phyloP scores from a whole-genome alignment of 1,284 basidiomycete species.

The Trametes sp. region DNA sequence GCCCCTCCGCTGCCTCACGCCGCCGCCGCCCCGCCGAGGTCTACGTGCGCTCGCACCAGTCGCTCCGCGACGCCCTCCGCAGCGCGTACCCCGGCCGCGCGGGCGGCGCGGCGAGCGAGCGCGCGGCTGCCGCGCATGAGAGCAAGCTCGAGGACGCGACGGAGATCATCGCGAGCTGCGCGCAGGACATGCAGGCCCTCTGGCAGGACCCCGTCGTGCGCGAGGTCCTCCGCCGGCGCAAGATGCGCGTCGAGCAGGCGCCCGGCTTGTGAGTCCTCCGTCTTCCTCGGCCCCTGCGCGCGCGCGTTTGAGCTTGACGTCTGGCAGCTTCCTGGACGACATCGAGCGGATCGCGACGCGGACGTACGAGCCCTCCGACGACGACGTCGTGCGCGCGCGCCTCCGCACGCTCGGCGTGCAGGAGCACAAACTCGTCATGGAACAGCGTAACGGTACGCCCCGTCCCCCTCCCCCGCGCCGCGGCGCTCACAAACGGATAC shows the following conservation, averaged over 20 bases:
- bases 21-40: constrained; percentile 35
- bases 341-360: constrained; percentile 66
- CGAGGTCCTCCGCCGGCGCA: constrained; percentile 59
- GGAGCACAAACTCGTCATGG: constrained; percentile 46
- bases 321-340: constrained; percentile 61
- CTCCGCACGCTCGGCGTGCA: constrained; percentile 53
- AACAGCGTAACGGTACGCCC: constrained; percentile 37
- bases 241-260: constrained; percentile 64
- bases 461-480: neutral
- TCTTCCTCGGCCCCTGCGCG: constrained; percentile 27
- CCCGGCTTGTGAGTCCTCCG: constrained; percentile 69
- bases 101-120: constrained; percentile 10
- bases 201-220: constrained; percentile 69
- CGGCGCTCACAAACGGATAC: neutral
- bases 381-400: constrained; percentile 76
- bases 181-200: constrained; percentile 67
- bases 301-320: neutral
- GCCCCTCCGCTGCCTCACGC: constrained; percentile 1
- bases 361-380: constrained; percentile 71
- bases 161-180: constrained; percentile 64
- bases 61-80: constrained; percentile 38
- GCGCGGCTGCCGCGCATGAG: constrained; percentile 15
- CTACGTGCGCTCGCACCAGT: constrained; percentile 41
- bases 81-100: constrained; percentile 19
- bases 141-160: constrained; percentile 53